A percentile compares a stretch with the other conserved stretches of the same genome.
phyloP scores from a whole-genome alignment of 345 rosid genomes.

The Brassica napus region DNA sequence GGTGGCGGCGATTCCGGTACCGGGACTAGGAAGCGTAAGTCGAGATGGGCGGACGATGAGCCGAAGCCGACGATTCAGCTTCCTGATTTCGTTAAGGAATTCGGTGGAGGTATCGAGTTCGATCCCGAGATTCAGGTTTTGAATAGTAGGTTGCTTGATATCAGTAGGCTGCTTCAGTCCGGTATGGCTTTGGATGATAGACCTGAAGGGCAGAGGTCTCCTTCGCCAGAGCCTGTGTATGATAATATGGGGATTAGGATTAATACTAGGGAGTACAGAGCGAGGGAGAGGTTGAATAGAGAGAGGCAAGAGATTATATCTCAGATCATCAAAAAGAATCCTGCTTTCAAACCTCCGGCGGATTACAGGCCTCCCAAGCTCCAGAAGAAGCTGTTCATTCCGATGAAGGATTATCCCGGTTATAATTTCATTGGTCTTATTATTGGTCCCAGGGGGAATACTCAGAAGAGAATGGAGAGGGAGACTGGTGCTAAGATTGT shows the following conservation, averaged over 20 bases:
- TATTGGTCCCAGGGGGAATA: conserved; percentile 95
- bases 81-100: conserved; percentile 90
- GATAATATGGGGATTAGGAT: conserved; percentile 94
- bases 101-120: conserved; percentile 88
- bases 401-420: conserved; percentile 92
- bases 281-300: conserved; percentile 79
- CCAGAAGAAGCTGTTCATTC: conserved; percentile 93
- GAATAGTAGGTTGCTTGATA: conserved; percentile 81
- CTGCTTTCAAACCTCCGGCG: conserved; percentile 93
- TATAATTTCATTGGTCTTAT: conserved; percentile 91
- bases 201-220: conserved; percentile 91
- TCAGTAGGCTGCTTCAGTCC: conserved; percentile 77
- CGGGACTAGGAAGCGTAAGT: conserved; percentile 73
- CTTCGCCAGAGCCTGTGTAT: conserved; percentile 93
- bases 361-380: conserved; percentile 97
- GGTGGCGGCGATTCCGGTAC: conserved; percentile 45
- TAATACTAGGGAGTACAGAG: conserved; percentile 84
- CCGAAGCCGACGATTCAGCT: conserved; percentile 83
- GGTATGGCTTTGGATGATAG: conserved; percentile 82
- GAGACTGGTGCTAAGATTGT: conserved; percentile 97
- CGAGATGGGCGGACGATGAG: conserved; percentile 94
- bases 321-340: conserved; percentile 85
- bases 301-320: conserved; percentile 94
- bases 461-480: conserved; percentile 98
- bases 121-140: conserved; percentile 90